These are phyloP conservation scores for Helotiales sp. DNA, from an alignment of 2,329 filamentous ascomycete genomes.

Conservation along the genomic window DNA sequence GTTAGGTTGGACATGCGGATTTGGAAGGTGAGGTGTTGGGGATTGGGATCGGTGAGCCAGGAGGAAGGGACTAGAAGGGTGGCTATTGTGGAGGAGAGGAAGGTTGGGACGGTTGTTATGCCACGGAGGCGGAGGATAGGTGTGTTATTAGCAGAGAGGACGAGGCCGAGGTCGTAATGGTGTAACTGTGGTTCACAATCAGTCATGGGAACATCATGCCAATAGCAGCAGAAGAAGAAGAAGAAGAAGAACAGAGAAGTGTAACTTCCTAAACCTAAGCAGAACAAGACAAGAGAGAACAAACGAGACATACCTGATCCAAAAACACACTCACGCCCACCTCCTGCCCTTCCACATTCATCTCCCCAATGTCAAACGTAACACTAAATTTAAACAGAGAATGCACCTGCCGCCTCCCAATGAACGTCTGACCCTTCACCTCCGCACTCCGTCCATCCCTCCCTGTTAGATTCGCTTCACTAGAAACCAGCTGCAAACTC, in stretches of 20 bases:
- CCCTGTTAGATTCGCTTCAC: constrained; percentile 58
- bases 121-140: neutral
- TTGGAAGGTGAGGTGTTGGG: constrained; percentile 18
- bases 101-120: neutral
- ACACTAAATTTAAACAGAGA: constrained; percentile 45
- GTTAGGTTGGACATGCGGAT: constrained; percentile 30
- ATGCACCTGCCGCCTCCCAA: constrained; percentile 60
- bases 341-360: constrained; percentile 50
- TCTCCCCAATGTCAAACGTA: constrained; percentile 46
- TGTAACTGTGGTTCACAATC: constrained; percentile 45
- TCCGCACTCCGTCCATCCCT: constrained; percentile 55
- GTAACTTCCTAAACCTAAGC: no score
- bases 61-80: neutral
- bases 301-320: constrained; percentile 42
- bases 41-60: constrained; percentile 36
- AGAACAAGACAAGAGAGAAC: no score
- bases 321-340: constrained; percentile 59
- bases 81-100: neutral
- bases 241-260: no score
- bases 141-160: neutral
- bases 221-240: no score
- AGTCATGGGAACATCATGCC: no score
- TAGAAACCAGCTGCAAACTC: constrained; percentile 54
- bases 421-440: constrained; percentile 54
- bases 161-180: neutral